Percentiles rank a stretch among this genome's conserved stretches.
These are phyloP conservation scores for Globisporangium irregulare DNA, from an alignment of 352 stramenopile genomes.

Conservation along the genomic window DNA sequence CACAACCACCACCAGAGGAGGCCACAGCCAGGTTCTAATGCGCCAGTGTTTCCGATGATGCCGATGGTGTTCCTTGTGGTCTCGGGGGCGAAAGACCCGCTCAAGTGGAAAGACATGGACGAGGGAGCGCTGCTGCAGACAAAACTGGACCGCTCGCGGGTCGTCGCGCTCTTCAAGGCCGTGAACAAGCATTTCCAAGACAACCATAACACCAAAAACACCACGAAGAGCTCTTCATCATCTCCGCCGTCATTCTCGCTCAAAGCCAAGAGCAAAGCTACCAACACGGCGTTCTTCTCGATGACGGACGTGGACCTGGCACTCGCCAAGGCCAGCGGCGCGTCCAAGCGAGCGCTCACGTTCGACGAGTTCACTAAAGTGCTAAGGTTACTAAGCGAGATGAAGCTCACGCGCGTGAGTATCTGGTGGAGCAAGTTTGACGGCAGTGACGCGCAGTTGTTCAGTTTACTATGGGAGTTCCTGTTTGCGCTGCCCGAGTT, in stretches of 20 bases:
- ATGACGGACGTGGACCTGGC: slow-evolving; percentile 57
- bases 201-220: slow-evolving; percentile 4
- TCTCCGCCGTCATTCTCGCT: neutral
- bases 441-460: slow-evolving; percentile 32
- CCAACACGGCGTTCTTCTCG: slow-evolving; percentile 31
- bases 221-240: neutral
- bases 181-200: slow-evolving; percentile 27
- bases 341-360: slow-evolving; percentile 44
- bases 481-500: slow-evolving; percentile 33
- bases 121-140: slow-evolving; percentile 33
- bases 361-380: slow-evolving; percentile 44
- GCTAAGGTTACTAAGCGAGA: slow-evolving; percentile 31
- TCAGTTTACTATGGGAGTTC: slow-evolving; percentile 46
- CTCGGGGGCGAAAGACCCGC: slow-evolving; percentile 36
- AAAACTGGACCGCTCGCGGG: slow-evolving; percentile 52
- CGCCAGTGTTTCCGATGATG: slow-evolving; percentile 23
- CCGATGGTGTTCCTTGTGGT: slow-evolving; percentile 44
- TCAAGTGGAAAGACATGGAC: slow-evolving; percentile 35
- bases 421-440: slow-evolving; percentile 52
- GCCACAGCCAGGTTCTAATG: neutral
- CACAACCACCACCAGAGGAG: neutral
- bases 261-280: slow-evolving; percentile 7
- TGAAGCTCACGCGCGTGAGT: slow-evolving; percentile 25
- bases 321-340: slow-evolving; percentile 45
- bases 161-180: slow-evolving; percentile 47